Conservation (phyloP, 345 rosid genomes). For the sweet orange (Citrus sinensis) region DVS_A1.0 CM039163.1:9279001-9279500, state of each 20-base stretch:
- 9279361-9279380: neutral
- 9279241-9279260: conserved; percentile 92
- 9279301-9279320: conserved; percentile 41
- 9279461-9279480: neutral
- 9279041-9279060: neutral
- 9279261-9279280: conserved; percentile 96
- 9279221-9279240: conserved; percentile 88
- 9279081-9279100: neutral
- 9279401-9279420: conserved; percentile 1
- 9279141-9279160: conserved; percentile 20
- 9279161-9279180: conserved; percentile 97
- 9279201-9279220: conserved; percentile 98
- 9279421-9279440: neutral
- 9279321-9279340: neutral
- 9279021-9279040: neutral
- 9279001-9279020: too few species aligned
- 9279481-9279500: neutral
- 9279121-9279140: conserved; percentile 8
- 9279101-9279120: neutral
- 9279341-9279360: neutral
- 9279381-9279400: neutral
- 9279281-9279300: conserved; percentile 40
- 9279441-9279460: neutral
- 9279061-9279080: neutral
- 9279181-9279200: conserved; percentile 98